Evolutionary conservation across 495 filamentous ascomycete species (phyloP).

Genomic region (Ascodesmis nigricans): DNA sequence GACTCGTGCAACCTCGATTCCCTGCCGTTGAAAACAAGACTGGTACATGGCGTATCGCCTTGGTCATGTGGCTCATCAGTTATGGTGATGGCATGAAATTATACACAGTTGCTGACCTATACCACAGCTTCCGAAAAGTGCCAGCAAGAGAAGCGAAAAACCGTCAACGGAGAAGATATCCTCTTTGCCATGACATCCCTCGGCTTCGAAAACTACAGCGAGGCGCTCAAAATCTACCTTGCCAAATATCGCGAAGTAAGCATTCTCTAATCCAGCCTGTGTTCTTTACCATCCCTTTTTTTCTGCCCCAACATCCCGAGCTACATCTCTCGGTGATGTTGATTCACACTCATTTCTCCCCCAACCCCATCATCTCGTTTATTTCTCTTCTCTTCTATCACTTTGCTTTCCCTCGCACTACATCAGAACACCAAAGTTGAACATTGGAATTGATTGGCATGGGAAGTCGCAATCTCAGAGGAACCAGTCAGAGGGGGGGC

Average conservation of each 20-base stretch:
- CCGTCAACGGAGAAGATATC: slow-evolving; percentile 96
- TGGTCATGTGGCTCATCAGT: too few species aligned
- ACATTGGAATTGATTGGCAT: slow-evolving; percentile 24
- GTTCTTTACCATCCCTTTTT: too few species aligned
- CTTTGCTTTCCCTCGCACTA: slow-evolving; percentile 11
- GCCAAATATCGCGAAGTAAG: slow-evolving; percentile 95
- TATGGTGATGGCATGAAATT: too few species aligned
- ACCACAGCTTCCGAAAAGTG: slow-evolving; percentile 86
- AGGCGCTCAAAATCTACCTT: slow-evolving; percentile 93
- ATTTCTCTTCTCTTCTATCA: slow-evolving; percentile 11
- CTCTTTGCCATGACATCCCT: slow-evolving; percentile 97
- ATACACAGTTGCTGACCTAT: too few species aligned
- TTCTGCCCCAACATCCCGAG: slow-evolving; percentile 1
- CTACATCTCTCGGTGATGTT: too few species aligned
- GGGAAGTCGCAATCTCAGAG: slow-evolving; percentile 24
- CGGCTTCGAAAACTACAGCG: slow-evolving; percentile 95
- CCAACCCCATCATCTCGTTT: slow-evolving; percentile 3
- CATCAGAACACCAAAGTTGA: slow-evolving; percentile 19
- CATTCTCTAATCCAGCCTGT: slow-evolving; percentile 13
- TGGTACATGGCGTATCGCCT: too few species aligned
- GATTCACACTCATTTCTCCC: too few species aligned
- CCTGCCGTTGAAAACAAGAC: too few species aligned
- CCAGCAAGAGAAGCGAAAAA: slow-evolving; percentile 97
- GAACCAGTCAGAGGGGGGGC: slow-evolving; percentile 24
- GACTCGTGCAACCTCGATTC: too few species aligned